Percentiles rank a stretch among this genome's conserved stretches.
These are phyloP conservation scores for Botryotinia convoluta DNA, from an alignment of 2,329 filamentous ascomycete species.

Conservation along the genomic window DNA sequence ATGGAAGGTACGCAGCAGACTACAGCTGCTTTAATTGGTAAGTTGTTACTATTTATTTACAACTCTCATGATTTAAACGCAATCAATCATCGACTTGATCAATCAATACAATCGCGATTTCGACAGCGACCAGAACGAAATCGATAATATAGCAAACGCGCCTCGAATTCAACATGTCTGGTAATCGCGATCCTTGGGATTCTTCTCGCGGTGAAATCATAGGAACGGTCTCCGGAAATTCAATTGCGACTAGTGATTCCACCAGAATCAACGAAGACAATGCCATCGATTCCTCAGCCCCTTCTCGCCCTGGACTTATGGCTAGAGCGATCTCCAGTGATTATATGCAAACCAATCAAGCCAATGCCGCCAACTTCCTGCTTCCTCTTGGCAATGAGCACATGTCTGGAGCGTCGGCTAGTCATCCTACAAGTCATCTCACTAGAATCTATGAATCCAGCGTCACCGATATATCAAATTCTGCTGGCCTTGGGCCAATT, in stretches of 20 bases:
- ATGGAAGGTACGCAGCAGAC: slow-evolving; percentile 36
- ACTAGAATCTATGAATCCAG: not conserved
- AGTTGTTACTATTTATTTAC: slow-evolving; percentile 22
- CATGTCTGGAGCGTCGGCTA: not conserved
- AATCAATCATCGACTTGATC: not conserved
- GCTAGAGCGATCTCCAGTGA: not conserved
- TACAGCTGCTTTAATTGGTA: slow-evolving; percentile 34
- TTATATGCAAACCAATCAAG: not conserved
- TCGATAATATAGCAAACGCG: not conserved
- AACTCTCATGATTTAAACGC: not conserved
- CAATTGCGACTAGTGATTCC: not conserved
- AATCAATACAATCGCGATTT: not conserved
- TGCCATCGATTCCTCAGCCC: not conserved
- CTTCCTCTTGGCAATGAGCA: not conserved
- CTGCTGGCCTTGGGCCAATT: not conserved
- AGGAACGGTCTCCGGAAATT: not conserved
- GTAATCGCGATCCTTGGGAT: not conserved
- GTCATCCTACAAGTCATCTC: not conserved
- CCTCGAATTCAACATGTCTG: not conserved
- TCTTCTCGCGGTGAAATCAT: not conserved
- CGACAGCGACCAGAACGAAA: not conserved
- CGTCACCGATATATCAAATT: not conserved
- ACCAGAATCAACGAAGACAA: not conserved
- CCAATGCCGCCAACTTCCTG: not conserved
- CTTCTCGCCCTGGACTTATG: not conserved